Base-by-base conservation (phyloP, 495 filamentous ascomycete genomes). In the Aspergillus asperescens region DNA sequence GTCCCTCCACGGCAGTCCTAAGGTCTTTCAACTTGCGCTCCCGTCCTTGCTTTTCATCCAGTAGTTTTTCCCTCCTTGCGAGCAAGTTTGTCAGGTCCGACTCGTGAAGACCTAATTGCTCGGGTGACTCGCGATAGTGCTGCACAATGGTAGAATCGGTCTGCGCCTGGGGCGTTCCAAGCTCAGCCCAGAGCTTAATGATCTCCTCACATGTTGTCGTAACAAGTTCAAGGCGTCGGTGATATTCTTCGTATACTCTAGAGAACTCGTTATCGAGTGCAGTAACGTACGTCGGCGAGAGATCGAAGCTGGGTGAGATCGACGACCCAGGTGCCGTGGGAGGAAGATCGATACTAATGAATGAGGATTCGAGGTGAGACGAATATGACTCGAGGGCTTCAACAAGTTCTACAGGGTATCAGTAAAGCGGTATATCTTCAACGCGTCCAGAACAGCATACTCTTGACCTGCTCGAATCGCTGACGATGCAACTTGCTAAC, bases 381-480 rank as follows among this genome's bases (percentile, higher is more conserved):
- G 93, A 91, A 62, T 96, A 97, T 34, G 90, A 95, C 64, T 96
- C 85, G 12, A 99, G 84, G 1, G 90, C 92, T 66, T 92, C 83
- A 8, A 89, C 89, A 52, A 99, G 83, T 76, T 95, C 91, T 96
- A 59, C 18, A 9, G 9, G 15, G 7, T 18, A 48, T 77, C 51
- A 77, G 72, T 54, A 18, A 38, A 40, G n/a, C 25, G 13, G 3
- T 45, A 25, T 35, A n/a, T 16, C 8, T 15, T 7, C 12, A 5
- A 5, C 6, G n/a, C 10, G 8, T n/a, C 3, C 16, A 19, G 10
- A 4, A 16, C n/a, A 67, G 18, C 85, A 65, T 72, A 96, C 91
- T 95, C 70, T 88, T 92, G 46, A 96, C 88, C 69, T 96, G 88
- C 60, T 96, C 90, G 55, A 88, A 96, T 46, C 92, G 83, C 69